Base-by-base conservation (phyloP, 495 filamentous ascomycete genomes). In the Viridothelium virens region DNA sequence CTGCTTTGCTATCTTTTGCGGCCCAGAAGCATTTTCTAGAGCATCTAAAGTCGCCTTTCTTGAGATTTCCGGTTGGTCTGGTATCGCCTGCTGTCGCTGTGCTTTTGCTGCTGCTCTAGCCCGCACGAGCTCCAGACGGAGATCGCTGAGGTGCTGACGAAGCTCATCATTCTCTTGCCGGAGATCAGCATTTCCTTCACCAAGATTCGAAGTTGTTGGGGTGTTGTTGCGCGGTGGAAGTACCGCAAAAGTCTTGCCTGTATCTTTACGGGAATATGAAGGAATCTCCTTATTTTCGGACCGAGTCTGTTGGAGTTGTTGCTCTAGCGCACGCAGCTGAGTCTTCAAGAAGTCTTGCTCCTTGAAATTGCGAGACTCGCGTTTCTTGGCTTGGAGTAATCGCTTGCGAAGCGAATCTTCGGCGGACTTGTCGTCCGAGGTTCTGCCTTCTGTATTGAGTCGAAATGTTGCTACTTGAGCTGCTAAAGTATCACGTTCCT, bases 41-140 rank as follows among this genome's bases (percentile, higher is more conserved):
- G 38, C 61, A 5, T 41, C 37, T 3, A 41, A 41, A 41, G 61
- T 41, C n/a, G 61, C 38, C 61, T 63, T 12, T 63, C 61, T 63
- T 11, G 38, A 41, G 0, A 33, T 47, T 11, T 41, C 61, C 16
- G 61, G 37, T 11, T 33, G 38, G 3, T 39, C 38, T 41, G 38
- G 9, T 41, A 16, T 4, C 11, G 10, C 37, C 25, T 31, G 61
- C 14, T 14, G 38, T 0, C 25, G 61, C 37, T 63, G 34, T 41
- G 14, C 33, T 7, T 31, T 63, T 5, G 18, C n/a, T n/a, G 33
- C 41, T 39, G 61, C 61, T 41, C 37, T 41, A 25, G 14, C 16
- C 11, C 38, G 61, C 11, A 63, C 61, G 3, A 63, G 34, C 37
- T 63, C 61, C 11, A 63, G n/a, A 41, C 61, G 61, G 9, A 41